Evolutionary conservation across 345 rosid genomes (phyloP).

Genomic region (Linum lewisii): DNA sequence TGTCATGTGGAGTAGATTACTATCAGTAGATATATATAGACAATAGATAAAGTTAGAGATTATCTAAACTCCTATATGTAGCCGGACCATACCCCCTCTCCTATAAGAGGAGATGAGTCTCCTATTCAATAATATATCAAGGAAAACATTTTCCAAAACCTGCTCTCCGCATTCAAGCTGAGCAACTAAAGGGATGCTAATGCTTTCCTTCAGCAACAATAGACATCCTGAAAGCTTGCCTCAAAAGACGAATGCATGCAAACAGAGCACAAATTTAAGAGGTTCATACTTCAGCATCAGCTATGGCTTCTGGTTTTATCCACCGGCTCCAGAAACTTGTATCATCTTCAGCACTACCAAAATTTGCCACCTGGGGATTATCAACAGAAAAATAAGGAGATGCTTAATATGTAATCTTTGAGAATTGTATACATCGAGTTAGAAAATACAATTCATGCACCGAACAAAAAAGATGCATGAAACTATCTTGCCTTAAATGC

Average conservation of each 20-base stretch:
- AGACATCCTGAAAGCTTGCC: neutral
- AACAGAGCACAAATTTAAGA: neutral
- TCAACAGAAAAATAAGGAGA: too few relatives aligned
- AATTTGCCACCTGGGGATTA: slow-evolving; percentile 65
- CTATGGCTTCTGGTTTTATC: slow-evolving; percentile 93
- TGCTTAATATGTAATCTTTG: neutral
- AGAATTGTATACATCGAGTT: too few relatives aligned
- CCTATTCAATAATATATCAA: too few relatives aligned
- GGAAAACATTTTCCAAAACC: too few relatives aligned
- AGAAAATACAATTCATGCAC: neutral
- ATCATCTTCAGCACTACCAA: slow-evolving; percentile 85
- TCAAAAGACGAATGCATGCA: neutral
- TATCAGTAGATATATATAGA: too few relatives aligned
- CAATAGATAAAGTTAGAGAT: too few relatives aligned
- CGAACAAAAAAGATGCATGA: too few relatives aligned
- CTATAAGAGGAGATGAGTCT: too few relatives aligned
- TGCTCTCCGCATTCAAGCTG: too few relatives aligned
- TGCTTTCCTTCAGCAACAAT: neutral
- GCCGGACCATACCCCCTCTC: too few relatives aligned
- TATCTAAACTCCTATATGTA: too few relatives aligned
- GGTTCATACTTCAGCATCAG: slow-evolving; percentile 71
- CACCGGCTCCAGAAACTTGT: slow-evolving; percentile 99
- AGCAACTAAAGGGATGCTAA: neutral
- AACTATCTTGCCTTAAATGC: slow-evolving; percentile 77
- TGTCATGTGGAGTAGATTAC: too few relatives aligned